A percentile compares a stretch with the other conserved stretches of the same genome.
These are phyloP conservation scores for Medicago truncatula DNA, from an alignment of 306 rosid species.

Conservation along the genomic window MtrunA17r5.0-ANR NC_053048.1:55076001-55076500, in stretches of 20 bases:
- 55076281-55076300: conserved; percentile 9
- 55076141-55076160: conserved; percentile 69
- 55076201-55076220: conserved; percentile 94
- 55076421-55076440: no score
- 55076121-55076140: conserved; percentile 64
- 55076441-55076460: no score
- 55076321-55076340: conserved; percentile 7
- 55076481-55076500: no score
- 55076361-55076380: not conserved
- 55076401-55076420: no score
- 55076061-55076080: conserved; percentile 72
- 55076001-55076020: conserved; percentile 35
- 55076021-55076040: conserved; percentile 66
- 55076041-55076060: conserved; percentile 70
- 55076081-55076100: conserved; percentile 89
- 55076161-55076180: conserved; percentile 83
- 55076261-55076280: not conserved
- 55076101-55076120: conserved; percentile 92
- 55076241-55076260: conserved; percentile 26
- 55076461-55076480: no score
- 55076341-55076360: not conserved
- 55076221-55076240: conserved; percentile 37
- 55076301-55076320: not conserved
- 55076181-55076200: conserved; percentile 71
- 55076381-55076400: no score